Conservation (phyloP, 495 filamentous ascomycete species). For the Neurospora sp. region DNA sequence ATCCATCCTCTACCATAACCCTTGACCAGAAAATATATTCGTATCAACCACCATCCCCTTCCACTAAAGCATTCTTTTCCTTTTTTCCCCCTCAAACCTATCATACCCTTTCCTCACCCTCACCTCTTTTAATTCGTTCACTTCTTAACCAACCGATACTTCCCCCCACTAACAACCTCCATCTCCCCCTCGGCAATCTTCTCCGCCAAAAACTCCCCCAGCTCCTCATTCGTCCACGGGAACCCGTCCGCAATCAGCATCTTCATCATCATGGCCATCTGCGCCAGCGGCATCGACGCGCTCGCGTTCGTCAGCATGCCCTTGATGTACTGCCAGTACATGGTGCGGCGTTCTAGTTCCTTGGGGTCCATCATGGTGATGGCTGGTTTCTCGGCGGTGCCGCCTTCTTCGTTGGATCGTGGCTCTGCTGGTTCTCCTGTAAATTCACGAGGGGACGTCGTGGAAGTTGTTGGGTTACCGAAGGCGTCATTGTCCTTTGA, state of each 20-base stretch:
- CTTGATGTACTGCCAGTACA: conserved; percentile 85
- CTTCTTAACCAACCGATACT: conserved; percentile 52
- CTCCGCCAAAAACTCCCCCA: conserved; percentile 64
- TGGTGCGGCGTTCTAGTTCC: conserved; percentile 63
- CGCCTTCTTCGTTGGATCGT: too few species aligned
- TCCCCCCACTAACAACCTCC: conserved; percentile 58
- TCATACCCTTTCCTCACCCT: neutral
- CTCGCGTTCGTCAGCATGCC: conserved; percentile 92
- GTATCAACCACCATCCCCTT: neutral
- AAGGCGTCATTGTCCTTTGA: neutral
- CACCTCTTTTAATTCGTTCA: conserved; percentile 8
- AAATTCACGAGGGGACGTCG: neutral
- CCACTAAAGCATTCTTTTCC: neutral
- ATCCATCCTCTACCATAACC: neutral
- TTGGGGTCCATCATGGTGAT: conserved; percentile 30
- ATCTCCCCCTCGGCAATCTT: conserved; percentile 63
- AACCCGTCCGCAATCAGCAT: conserved; percentile 83
- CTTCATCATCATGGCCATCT: conserved; percentile 88
- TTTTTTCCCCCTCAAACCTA: neutral
- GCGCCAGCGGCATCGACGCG: conserved; percentile 58
- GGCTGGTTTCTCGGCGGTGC: too few species aligned
- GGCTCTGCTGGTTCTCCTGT: neutral
- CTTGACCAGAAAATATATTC: neutral
- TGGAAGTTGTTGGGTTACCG: neutral
- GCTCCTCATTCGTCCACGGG: conserved; percentile 61